Base-by-base conservation (phyloP, 257 asterid genomes). In the Paulownia fortunei region DNA sequence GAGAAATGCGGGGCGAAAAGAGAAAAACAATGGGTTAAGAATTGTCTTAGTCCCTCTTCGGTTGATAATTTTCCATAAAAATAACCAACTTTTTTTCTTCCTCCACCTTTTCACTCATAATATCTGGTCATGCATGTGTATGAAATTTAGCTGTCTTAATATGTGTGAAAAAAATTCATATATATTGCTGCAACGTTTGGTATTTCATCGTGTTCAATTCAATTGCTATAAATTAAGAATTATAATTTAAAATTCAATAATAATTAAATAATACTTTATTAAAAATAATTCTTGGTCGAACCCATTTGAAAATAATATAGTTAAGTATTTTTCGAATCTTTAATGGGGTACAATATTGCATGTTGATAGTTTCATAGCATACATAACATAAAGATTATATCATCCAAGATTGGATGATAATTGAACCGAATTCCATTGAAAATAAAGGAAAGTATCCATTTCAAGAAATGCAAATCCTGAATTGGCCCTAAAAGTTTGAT, bases 1-100 rank as follows among this genome's bases (percentile, higher is more conserved):
- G 96, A 83, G 6, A 86, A 73, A 56, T 82, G 79, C 85, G 93
- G 91, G 27, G 73, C 47, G 67, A 77, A 55, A 36, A 56, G 76
- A 60, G 36, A 82, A 16, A 71, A 88, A 85, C 76, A 30, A 76
- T 82, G 85, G 87, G 91, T 79, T 77, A 80, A 37, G 83, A 86
- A 62, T 83, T 62, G 62, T 77, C 78, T 79, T 51, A 44, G 44
- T 73, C 78, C 39, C 65, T 51, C 52, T 41, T 84, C 49, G 81
- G 76, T 34, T 74, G 37, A 74, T 79, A 83, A 52, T 82, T 77
- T 65, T 76, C 84, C 69, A 78, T 36, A 21, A 42, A n/a, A n/a
- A 59, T 81, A 72, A 86, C 88, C 74, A 81, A 72, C 77, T 73
- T 74, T 55, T 68, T 19, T 5, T 13, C 11, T 30, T 46, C 73